Evolutionary conservation across 2,329 filamentous ascomycete genomes (phyloP), one percentile per base, ranked within the genome.

Genomic region (Pseudogymnoascus destructans): DNA sequence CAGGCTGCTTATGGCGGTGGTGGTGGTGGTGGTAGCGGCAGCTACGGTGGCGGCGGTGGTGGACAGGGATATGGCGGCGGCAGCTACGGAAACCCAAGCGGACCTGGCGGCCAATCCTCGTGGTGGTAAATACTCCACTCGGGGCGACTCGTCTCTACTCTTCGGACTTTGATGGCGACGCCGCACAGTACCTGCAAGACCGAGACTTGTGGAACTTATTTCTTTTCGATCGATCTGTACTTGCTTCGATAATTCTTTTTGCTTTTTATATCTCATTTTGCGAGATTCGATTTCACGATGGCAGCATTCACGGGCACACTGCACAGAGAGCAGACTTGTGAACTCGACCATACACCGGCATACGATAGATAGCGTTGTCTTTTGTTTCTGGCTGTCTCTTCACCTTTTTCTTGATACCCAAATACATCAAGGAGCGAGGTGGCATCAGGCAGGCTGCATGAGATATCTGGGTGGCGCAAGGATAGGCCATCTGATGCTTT

Each of bases 41-140:
- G 68, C 59, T 72, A 71, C 62, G 71, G 71, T 59, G 72, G 74
- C 40, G 71, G 72, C 57, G 68, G 70, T 60, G 71, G 59, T 68
- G 30, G 21, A 42, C 9, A 21, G 7, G 30, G 72, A 59, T 69
- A 70, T 49, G 71, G 74, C 40, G 73, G 77, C 46, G 73, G 74
- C 60, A 68, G 74, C 67, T 79, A 79, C 67, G 77, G 78, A 68
- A 80, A 80, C 70, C 77, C 78, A 63, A 76, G 75, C 61, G 75
- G 74, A 59, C 73, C 67, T 38, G 73, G 75, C 61, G 77, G 76
- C 64, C 75, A 73, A 58, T 73, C 68, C 65, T 81, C 67, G 62
- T 81, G 78, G 78, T 81, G 78, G 78, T 81, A 80, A 67, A 68
- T 62, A n/a, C 25, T 56, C 59, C 46, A 49, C 59, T 59, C 59